Conservation (phyloP, 345 rosid species). For the Trapa bicornis region DNA sequence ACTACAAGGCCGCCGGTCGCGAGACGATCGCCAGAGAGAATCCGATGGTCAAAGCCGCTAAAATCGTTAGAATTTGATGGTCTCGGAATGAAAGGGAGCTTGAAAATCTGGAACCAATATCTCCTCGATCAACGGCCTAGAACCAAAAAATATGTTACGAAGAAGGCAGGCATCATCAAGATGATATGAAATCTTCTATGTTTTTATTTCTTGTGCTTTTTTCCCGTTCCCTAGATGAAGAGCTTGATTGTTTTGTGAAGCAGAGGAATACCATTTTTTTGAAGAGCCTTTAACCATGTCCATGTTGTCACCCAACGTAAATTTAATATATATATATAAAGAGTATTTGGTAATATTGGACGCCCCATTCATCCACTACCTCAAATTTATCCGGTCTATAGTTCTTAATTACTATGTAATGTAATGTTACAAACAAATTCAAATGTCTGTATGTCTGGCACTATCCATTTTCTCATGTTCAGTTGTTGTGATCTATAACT, state of each 20-base stretch:
- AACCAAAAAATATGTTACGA: neutral
- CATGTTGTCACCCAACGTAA: neutral
- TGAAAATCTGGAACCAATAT: conserved; percentile 5
- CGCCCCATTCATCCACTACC: no score
- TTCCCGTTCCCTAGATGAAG: conserved; percentile 8
- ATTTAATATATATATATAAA: neutral
- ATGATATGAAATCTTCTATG: conserved; percentile 10
- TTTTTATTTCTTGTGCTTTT: conserved; percentile 13
- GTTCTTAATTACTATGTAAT: no score
- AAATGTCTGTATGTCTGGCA: no score
- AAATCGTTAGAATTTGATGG: conserved; percentile 71
- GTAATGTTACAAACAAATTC: no score
- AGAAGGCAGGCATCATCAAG: conserved; percentile 1
- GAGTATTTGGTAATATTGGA: no score
- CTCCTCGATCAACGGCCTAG: neutral
- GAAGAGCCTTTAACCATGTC: neutral
- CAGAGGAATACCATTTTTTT: neutral
- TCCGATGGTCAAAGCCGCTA: conserved; percentile 92
- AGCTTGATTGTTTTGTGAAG: neutral
- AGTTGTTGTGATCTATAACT: no score
- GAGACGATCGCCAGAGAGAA: conserved; percentile 90
- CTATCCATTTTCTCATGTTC: no score
- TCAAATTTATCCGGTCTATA: no score
- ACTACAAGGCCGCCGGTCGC: conserved; percentile 80
- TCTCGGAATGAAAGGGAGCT: neutral